These are phyloP conservation scores for Saccharomycopsis sp. DNA, from an alignment of 805 yeast genomes.

Conservation along the genomic window DNA sequence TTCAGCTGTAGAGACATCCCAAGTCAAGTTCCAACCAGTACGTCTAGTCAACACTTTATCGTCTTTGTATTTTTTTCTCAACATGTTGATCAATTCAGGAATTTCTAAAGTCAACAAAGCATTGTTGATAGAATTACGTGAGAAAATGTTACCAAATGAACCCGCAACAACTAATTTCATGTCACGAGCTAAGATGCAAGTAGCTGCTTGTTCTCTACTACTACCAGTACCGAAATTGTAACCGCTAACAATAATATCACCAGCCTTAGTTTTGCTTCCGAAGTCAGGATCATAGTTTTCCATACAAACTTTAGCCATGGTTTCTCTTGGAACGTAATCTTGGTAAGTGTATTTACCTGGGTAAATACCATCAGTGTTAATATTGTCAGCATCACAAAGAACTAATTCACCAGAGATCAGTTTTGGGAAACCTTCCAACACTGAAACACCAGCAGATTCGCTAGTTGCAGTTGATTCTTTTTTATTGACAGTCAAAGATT, in stretches of 20 bases:
- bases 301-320: conserved; percentile 99
- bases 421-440: conserved; percentile 87
- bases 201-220: conserved; percentile 98
- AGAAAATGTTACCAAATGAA: conserved; percentile 93
- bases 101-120: conserved; percentile 91
- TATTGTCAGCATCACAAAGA: conserved; percentile 92
- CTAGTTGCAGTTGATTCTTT: conserved; percentile 28
- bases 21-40: conserved; percentile 86
- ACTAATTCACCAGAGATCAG: conserved; percentile 86
- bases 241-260: conserved; percentile 88
- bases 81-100: conserved; percentile 72
- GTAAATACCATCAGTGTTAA: conserved; percentile 97
- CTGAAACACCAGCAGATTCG: conserved; percentile 50
- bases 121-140: conserved; percentile 93
- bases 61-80: conserved; percentile 60
- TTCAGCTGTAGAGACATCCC: conserved; percentile 85
- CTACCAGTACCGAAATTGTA: conserved; percentile 98
- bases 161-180: conserved; percentile 93
- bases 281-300: conserved; percentile 95
- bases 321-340: conserved; percentile 90
- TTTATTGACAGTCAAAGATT: conserved; percentile 29
- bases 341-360: conserved; percentile 99
- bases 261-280: conserved; percentile 68
- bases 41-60: conserved; percentile 78
- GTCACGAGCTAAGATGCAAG: conserved; percentile 92